phyloP scores from a whole-genome alignment of 1,284 basidiomycete genomes.

The Taiwanofungus camphoratus region DNA sequence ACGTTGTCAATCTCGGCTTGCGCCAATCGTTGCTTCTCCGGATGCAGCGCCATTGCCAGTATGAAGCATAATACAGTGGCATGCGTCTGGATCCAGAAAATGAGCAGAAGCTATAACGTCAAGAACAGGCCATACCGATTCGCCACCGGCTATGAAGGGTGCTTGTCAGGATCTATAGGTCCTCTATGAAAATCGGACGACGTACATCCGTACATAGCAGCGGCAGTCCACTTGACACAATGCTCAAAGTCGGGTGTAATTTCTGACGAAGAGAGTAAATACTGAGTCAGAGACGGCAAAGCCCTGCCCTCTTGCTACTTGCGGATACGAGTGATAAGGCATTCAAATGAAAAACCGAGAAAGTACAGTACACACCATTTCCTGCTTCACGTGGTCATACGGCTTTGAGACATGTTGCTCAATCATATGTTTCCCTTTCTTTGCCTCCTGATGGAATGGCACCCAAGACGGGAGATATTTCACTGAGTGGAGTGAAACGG shows the following conservation, averaged over 20 bases:
- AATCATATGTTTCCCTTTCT: conserved; percentile 15
- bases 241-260: conserved; percentile 5
- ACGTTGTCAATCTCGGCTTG: conserved; percentile 27
- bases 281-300: conserved; percentile 12
- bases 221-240: conserved; percentile 18
- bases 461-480: conserved; percentile 31
- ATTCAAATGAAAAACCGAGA: neutral
- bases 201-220: conserved; percentile 23
- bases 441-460: conserved; percentile 28
- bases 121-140: conserved; percentile 8
- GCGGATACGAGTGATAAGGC: neutral
- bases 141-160: conserved; percentile 9
- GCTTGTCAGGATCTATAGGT: neutral
- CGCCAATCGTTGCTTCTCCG: conserved; percentile 23
- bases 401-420: conserved; percentile 22
- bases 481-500: conserved; percentile 24
- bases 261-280: conserved; percentile 6
- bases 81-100: conserved; percentile 7
- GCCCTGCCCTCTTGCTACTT: conserved; percentile 14
- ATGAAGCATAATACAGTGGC: conserved; percentile 18
- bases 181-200: neutral
- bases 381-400: conserved; percentile 24
- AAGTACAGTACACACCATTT: conserved; percentile 18
- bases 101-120: neutral
- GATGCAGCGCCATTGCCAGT: conserved; percentile 26